A percentile compares a stretch with the other conserved stretches of the same genome.
These are phyloP conservation scores for Sugiyamaella smithiae DNA, from an alignment of 805 yeast species.

Conservation along the genomic window DNA sequence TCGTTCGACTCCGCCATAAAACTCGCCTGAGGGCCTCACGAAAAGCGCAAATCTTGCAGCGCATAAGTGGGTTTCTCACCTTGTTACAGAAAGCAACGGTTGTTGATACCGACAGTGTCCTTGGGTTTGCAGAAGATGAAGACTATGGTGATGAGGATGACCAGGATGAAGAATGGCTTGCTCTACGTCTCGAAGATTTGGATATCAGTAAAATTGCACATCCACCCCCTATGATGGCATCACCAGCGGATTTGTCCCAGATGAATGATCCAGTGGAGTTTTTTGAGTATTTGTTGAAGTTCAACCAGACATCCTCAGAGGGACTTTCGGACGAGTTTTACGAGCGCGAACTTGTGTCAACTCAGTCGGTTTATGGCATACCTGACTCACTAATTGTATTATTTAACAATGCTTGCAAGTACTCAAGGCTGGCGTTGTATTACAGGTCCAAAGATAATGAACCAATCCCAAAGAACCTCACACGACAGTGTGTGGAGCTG, in stretches of 20 bases:
- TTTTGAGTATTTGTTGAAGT: conserved; percentile 27
- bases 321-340: conserved; percentile 24
- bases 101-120: conserved; percentile 26
- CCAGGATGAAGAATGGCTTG: conserved; percentile 27
- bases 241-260: conserved; percentile 19
- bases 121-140: conserved; percentile 21
- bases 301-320: conserved; percentile 12
- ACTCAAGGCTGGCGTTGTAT: conserved; percentile 60
- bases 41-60: conserved; percentile 73
- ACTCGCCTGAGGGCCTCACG: conserved; percentile 64
- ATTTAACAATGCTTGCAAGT: conserved; percentile 68
- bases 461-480: conserved; percentile 14
- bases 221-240: conserved; percentile 9
- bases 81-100: conserved; percentile 76
- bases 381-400: conserved; percentile 75
- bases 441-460: conserved; percentile 32
- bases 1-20: conserved; percentile 65
- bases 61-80: conserved; percentile 72
- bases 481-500: conserved; percentile 33
- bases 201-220: conserved; percentile 7
- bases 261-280: conserved; percentile 27
- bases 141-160: conserved; percentile 18
- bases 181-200: conserved; percentile 25
- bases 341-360: conserved; percentile 40
- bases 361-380: conserved; percentile 79